Percentiles rank a stretch among this genome's conserved stretches.
Conservation (phyloP, 164 flowering plant species). For the Warburgia ugandensis region DNA sequence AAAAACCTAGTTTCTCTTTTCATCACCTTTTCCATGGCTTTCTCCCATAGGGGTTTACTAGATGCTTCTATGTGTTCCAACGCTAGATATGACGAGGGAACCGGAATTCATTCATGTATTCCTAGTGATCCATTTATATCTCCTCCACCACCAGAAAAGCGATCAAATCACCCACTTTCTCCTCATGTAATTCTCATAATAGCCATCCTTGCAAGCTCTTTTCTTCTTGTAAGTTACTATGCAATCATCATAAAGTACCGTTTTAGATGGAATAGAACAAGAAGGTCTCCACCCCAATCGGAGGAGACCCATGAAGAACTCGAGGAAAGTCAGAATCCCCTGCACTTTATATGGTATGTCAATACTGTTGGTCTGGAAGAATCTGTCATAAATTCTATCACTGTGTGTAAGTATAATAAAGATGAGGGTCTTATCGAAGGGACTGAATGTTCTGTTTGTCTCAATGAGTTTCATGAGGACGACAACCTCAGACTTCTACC, state of each 20-base stretch:
- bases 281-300: conserved; percentile 18
- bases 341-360: conserved; percentile 42
- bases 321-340: conserved; percentile 20
- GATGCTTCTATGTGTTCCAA: too few relatives aligned
- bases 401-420: conserved; percentile 53
- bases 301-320: conserved; percentile 10
- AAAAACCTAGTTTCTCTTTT: too few relatives aligned
- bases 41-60: background rate
- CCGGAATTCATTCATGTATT: too few relatives aligned
- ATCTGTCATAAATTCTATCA: conserved; percentile 52
- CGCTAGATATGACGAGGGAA: too few relatives aligned
- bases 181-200: conserved; percentile 22
- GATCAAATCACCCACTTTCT: conserved; percentile 10
- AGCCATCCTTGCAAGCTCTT: conserved; percentile 19
- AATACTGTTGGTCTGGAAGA: conserved; percentile 56
- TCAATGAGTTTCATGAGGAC: conserved; percentile 48
- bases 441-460: conserved; percentile 60
- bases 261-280: conserved; percentile 19
- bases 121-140: too few relatives aligned
- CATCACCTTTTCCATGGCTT: background rate
- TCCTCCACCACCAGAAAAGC: conserved; percentile 4
- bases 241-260: conserved; percentile 25
- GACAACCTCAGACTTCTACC: conserved; percentile 55
- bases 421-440: conserved; percentile 65
- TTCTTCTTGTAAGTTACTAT: conserved; percentile 32